Conservation (phyloP, 2,329 filamentous ascomycete genomes). For the Curvularia sp. region DNA sequence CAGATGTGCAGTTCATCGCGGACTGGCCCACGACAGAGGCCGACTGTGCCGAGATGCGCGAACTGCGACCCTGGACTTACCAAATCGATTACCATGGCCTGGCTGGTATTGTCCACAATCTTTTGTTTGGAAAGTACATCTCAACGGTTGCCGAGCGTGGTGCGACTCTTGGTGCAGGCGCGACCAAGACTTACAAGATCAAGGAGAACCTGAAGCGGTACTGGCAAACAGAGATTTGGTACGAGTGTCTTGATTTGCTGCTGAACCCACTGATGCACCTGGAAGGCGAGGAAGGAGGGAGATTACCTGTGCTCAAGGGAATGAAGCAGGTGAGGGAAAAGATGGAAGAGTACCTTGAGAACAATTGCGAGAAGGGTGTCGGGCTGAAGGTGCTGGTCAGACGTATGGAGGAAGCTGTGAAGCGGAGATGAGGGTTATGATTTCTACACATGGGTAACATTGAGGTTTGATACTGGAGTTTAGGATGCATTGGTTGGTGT, state of each 20-base stretch:
- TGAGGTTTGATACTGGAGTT: slow-evolving; percentile 3
- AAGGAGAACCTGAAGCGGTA: slow-evolving; percentile 88
- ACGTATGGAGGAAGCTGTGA: slow-evolving; percentile 72
- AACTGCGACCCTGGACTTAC: slow-evolving; percentile 93
- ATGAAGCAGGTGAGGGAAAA: slow-evolving; percentile 72
- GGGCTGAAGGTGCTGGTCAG: slow-evolving; percentile 63
- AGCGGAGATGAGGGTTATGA: slow-evolving; percentile 48
- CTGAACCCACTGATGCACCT: slow-evolving; percentile 78
- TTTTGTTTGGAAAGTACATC: slow-evolving; percentile 95
- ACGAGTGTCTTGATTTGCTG: slow-evolving; percentile 79
- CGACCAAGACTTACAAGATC: slow-evolving; percentile 75
- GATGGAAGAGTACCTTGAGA: slow-evolving; percentile 86
- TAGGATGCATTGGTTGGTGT: slow-evolving; percentile 25
- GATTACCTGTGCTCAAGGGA: slow-evolving; percentile 74
- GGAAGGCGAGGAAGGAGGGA: slow-evolving; percentile 68
- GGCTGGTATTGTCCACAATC: slow-evolving; percentile 83
- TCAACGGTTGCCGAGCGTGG: slow-evolving; percentile 67
- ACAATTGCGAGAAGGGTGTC: slow-evolving; percentile 79
- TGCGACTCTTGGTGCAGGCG: slow-evolving; percentile 63
- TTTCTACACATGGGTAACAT: background rate
- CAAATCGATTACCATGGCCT: slow-evolving; percentile 96
- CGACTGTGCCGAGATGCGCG: slow-evolving; percentile 95
- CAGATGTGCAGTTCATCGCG: slow-evolving; percentile 84
- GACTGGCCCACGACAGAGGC: slow-evolving; percentile 90
- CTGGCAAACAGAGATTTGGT: slow-evolving; percentile 95